Evolutionary conservation across 2,329 filamentous ascomycete species (phyloP), one percentile per base, ranked within the genome.

Genomic region (Sordariomycetes sp.): DNA sequence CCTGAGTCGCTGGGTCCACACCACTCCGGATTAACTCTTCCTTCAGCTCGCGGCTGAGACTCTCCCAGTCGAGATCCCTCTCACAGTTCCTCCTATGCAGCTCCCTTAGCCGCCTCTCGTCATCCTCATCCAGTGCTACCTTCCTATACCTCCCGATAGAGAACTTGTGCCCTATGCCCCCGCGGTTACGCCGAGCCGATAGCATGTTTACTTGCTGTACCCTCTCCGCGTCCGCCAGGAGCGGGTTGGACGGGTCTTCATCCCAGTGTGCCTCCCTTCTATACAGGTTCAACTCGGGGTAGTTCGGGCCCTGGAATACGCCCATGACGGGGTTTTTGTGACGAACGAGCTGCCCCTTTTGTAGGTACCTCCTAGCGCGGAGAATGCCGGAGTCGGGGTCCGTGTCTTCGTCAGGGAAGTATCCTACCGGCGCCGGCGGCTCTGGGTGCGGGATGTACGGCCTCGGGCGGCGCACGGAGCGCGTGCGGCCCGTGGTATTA

Each of bases 261-360:
- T 76, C 63, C 2, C 72, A 61, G 61, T 85, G 81, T 1, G 73
- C 73, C 6, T 81, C 76, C 5, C 59, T 62, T 3, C 75, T 68
- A 62, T 74, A 82, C 2, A 81, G 66, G 1, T 69, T 68, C 0
- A 76, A 74, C 1, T 66, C 61, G 1, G 67, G 59, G 62, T 85
- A 85, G 2, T 68, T 66, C 0, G 76, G 74, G 1, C 81, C 82
- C 62, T 85, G 76, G 1, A 83, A 72, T 5, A 73, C 78, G 32
- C 81, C 81, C 32, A 84, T 66, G 6, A 72, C 71, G 1, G 70
- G 75, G 61, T 80, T 72, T 0, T 67, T 65, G 55, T 74, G 69
- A 0, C 76, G 59, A 1, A 64, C 59, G 0, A 85, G 67, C 58
- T 76, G 71, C 0, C 67, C 63, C 3, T 65, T 65, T 1, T 66